These are phyloP conservation scores for Dactylellina parvicollis DNA, from an alignment of 2,329 filamentous ascomycete species.

Conservation along the genomic window DNA sequence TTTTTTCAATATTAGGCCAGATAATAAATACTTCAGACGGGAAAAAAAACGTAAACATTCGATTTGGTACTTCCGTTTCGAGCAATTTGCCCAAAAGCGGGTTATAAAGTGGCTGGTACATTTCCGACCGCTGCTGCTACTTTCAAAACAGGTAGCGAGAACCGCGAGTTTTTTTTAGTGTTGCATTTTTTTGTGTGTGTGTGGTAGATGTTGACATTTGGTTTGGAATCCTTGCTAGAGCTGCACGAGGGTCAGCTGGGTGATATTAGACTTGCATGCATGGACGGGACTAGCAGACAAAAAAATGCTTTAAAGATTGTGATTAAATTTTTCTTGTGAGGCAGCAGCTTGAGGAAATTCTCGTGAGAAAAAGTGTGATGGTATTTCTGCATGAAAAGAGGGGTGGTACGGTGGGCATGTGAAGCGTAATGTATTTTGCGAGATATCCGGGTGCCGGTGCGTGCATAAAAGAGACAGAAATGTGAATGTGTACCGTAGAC, in stretches of 20 bases:
- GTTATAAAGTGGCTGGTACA: constrained; percentile 59
- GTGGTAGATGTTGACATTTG: constrained; percentile 33
- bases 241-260: constrained; percentile 54
- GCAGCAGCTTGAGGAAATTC: too few species aligned
- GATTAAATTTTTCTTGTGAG: too few species aligned
- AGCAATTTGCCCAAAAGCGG: constrained; percentile 61
- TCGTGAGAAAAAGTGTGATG: too few species aligned
- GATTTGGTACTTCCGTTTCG: constrained; percentile 23
- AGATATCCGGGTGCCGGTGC: constrained; percentile 6
- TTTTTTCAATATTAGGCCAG: constrained; percentile 54
- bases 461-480: neutral
- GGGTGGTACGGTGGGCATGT: too few species aligned
- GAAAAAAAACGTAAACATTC: neutral
- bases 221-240: constrained; percentile 23
- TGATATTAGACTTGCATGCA: constrained; percentile 47
- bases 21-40: neutral
- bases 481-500: too few species aligned
- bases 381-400: too few species aligned
- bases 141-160: neutral
- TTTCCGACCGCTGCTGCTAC: constrained; percentile 20
- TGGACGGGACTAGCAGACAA: neutral
- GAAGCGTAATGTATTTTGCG: too few species aligned
- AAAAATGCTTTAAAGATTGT: too few species aligned
- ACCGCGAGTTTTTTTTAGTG: constrained; percentile 58
- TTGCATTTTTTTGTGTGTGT: constrained; percentile 57